Conservation (phyloP, 352 stramenopile genomes). For the Globisporangium parvum region DNA sequence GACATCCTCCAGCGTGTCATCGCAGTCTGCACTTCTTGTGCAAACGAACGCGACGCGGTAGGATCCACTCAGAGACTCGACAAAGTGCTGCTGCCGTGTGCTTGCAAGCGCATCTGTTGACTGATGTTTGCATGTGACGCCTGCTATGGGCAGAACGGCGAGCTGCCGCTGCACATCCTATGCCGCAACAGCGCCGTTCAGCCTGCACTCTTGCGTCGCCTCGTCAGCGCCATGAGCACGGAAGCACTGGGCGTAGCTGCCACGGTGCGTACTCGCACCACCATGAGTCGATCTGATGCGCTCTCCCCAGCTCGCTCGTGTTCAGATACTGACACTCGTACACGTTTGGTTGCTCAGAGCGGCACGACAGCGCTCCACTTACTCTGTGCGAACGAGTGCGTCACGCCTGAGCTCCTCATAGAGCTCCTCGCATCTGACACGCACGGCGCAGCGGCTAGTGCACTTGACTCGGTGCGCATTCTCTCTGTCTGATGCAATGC, state of each 20-base stretch:
- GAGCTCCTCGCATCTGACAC: constrained; percentile 37
- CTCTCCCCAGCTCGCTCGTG: too few relatives aligned
- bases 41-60: constrained; percentile 15
- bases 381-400: constrained; percentile 41
- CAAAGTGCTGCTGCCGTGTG: not conserved
- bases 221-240: constrained; percentile 23
- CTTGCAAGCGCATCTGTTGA: not conserved
- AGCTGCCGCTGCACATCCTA: constrained; percentile 52
- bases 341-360: constrained; percentile 17
- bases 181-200: constrained; percentile 35
- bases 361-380: constrained; percentile 38
- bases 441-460: constrained; percentile 15
- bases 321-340: too few relatives aligned
- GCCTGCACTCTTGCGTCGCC: constrained; percentile 20
- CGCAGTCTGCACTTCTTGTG: constrained; percentile 12
- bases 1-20: constrained; percentile 18
- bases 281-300: too few relatives aligned
- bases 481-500: not conserved
- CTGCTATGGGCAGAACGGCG: constrained; percentile 24
- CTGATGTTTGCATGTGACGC: not conserved
- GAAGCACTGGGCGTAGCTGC: constrained; percentile 22
- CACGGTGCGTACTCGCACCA: constrained; percentile 17
- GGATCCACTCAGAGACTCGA: not conserved
- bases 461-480: constrained; percentile 2
- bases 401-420: constrained; percentile 30